A percentile compares a stretch with the other conserved stretches of the same genome.
phyloP scores from a whole-genome alignment of 2,329 filamentous ascomycete genomes.

The Penicillium sp. region DNA sequence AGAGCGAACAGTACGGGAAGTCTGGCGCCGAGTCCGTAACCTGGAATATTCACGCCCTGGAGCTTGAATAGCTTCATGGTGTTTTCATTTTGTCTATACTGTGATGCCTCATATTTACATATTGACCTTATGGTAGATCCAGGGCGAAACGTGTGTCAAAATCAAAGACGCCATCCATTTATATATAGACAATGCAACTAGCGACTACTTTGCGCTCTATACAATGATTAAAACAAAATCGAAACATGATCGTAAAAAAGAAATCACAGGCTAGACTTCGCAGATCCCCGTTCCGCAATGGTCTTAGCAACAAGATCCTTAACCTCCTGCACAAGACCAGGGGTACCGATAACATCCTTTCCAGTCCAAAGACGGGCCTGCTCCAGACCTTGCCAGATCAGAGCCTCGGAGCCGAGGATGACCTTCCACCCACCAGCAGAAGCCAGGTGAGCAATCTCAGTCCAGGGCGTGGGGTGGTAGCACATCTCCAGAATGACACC shows the following conservation, averaged over 20 bases:
- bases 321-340: constrained; percentile 55
- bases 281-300: constrained; percentile 43
- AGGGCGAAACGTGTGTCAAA: constrained; percentile 15
- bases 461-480: constrained; percentile 72
- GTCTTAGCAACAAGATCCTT: constrained; percentile 53
- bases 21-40: constrained; percentile 67
- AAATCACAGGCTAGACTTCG: constrained; percentile 31
- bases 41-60: constrained; percentile 69
- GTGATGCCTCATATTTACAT: background rate
- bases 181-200: constrained; percentile 23
- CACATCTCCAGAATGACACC: constrained; percentile 79
- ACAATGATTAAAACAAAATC: constrained; percentile 19
- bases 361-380: constrained; percentile 66
- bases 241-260: constrained; percentile 1
- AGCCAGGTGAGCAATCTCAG: constrained; percentile 63
- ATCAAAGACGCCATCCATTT: constrained; percentile 15
- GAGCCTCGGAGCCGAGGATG: constrained; percentile 71
- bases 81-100: background rate
- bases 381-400: constrained; percentile 76
- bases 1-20: constrained; percentile 68
- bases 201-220: constrained; percentile 27
- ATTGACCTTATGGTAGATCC: background rate
- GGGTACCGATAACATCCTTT: constrained; percentile 57
- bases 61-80: constrained; percentile 35
- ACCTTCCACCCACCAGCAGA: constrained; percentile 67